These are phyloP conservation scores for Coniochaeta pulveracea DNA, from an alignment of 2,329 filamentous ascomycete genomes.

Conservation along the genomic window DNA sequence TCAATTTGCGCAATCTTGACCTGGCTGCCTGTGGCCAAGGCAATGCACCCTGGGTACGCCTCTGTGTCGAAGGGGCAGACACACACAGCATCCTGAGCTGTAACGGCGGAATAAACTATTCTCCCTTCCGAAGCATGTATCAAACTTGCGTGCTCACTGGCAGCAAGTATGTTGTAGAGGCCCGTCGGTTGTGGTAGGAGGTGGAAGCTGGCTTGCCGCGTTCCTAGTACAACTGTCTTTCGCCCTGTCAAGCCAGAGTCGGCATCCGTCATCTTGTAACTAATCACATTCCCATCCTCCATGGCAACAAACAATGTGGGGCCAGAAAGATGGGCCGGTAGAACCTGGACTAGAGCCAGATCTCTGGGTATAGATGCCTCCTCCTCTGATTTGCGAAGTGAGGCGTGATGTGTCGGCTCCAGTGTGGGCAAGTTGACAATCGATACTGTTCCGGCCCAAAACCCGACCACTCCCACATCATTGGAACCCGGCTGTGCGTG, in stretches of 20 bases:
- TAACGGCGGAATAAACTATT: constrained; percentile 87
- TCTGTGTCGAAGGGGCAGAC: constrained; percentile 75
- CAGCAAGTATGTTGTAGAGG: constrained; percentile 77
- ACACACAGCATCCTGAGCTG: constrained; percentile 71
- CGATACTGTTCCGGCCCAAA: constrained; percentile 76
- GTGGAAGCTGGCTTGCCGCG: constrained; percentile 72
- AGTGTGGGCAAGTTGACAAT: constrained; percentile 60
- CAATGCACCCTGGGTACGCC: constrained; percentile 70
- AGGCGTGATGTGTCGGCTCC: constrained; percentile 48
- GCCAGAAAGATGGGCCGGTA: constrained; percentile 43
- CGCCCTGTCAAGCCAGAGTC: constrained; percentile 56
- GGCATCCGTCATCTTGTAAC: constrained; percentile 57
- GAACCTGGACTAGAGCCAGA: constrained; percentile 66
- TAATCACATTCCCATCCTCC: constrained; percentile 85
- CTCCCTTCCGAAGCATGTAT: constrained; percentile 85
- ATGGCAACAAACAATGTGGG: constrained; percentile 81
- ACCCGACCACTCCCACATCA: constrained; percentile 67
- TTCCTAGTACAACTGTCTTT: constrained; percentile 77
- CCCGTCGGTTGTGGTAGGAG: constrained; percentile 58
- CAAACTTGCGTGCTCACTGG: constrained; percentile 85
- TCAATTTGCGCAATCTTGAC: constrained; percentile 76
- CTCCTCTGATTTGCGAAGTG: constrained; percentile 47
- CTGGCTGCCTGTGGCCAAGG: constrained; percentile 65
- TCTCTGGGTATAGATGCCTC: constrained; percentile 73
- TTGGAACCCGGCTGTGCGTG: constrained; percentile 56